phyloP scores from a whole-genome alignment of 495 filamentous ascomycete species.

The Penicillium waksmanii region DNA sequence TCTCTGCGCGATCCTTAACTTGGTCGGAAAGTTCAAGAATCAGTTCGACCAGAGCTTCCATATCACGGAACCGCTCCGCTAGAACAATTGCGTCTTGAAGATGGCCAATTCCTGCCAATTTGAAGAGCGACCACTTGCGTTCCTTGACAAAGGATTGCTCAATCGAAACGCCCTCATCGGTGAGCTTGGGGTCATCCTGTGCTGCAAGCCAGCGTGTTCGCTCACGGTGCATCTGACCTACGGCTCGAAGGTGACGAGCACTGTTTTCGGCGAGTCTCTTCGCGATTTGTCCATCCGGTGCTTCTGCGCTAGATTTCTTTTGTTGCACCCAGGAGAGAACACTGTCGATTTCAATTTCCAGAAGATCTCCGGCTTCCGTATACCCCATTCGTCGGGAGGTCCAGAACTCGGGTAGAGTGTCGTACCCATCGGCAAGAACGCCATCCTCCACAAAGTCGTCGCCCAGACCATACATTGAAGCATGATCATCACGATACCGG shows the following conservation, averaged over 20 bases:
- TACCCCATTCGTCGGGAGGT: conserved; percentile 59
- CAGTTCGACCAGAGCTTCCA: conserved; percentile 69
- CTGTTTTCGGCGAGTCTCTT: conserved; percentile 56
- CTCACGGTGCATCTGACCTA: conserved; percentile 64
- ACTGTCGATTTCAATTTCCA: conserved; percentile 49
- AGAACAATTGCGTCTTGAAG: conserved; percentile 69
- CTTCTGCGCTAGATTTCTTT: conserved; percentile 31
- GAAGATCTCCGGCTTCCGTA: conserved; percentile 53
- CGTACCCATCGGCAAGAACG: conserved; percentile 61
- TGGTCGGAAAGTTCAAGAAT: conserved; percentile 53
- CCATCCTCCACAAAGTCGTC: conserved; percentile 69
- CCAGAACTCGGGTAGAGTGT: conserved; percentile 77
- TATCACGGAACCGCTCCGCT: conserved; percentile 73
- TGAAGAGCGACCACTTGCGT: conserved; percentile 61
- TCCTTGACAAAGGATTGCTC: conserved; percentile 53
- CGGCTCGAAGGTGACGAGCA: conserved; percentile 57
- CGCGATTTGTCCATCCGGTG: conserved; percentile 38
- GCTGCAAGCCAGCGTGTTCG: conserved; percentile 61
- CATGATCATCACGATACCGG: conserved; percentile 69
- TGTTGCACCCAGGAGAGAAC: conserved; percentile 47
- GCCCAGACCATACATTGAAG: conserved; percentile 69
- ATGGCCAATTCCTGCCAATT: conserved; percentile 69
- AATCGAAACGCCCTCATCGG: conserved; percentile 49
- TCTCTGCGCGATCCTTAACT: conserved; percentile 23
- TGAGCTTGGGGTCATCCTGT: conserved; percentile 49